A percentile compares a stretch with the other conserved stretches of the same genome.
Evolutionary conservation across 2,329 filamentous ascomycete species (phyloP).

Genomic region (Colletotrichum sublineola): DNA sequence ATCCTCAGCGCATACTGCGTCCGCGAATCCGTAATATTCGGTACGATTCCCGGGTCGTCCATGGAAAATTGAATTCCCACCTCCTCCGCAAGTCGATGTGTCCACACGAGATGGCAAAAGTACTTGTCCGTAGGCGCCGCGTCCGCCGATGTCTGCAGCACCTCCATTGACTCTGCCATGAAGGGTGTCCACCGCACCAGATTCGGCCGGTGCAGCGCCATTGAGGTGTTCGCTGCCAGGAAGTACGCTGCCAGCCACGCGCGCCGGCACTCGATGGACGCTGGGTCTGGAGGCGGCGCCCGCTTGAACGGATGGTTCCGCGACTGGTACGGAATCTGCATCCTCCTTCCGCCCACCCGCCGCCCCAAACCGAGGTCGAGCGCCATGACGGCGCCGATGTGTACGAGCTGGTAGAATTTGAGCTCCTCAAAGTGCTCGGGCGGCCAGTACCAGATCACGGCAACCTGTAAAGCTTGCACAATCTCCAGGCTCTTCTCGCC

Average conservation of each 20-base stretch:
- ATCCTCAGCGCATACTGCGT: constrained; percentile 74
- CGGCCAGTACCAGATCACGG: constrained; percentile 87
- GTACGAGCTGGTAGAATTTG: constrained; percentile 90
- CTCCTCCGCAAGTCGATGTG: constrained; percentile 76
- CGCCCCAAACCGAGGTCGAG: constrained; percentile 85
- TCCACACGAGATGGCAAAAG: constrained; percentile 71
- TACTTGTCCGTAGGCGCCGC: constrained; percentile 69
- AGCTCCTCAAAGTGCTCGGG: constrained; percentile 87
- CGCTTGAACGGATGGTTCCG: constrained; percentile 59
- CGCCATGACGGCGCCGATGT: constrained; percentile 84
- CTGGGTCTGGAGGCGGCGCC: constrained; percentile 62
- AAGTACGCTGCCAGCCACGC: constrained; percentile 73
- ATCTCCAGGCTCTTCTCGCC: constrained; percentile 88
- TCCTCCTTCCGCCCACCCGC: constrained; percentile 46
- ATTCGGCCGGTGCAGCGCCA: constrained; percentile 72
- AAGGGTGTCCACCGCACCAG: constrained; percentile 72
- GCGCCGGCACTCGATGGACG: constrained; percentile 67
- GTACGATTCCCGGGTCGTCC: constrained; percentile 70
- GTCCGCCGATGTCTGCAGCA: constrained; percentile 66
- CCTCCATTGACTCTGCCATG: constrained; percentile 70
- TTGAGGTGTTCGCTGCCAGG: constrained; percentile 69
- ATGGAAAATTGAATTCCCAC: constrained; percentile 75
- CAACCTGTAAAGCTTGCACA: constrained; percentile 81
- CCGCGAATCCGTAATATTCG: constrained; percentile 71
- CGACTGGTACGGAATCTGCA: constrained; percentile 49